Evolutionary conservation across 345 rosid species (phyloP), one percentile per base, ranked within the genome.

Genomic region (Moricandia moricandioides): DNA sequence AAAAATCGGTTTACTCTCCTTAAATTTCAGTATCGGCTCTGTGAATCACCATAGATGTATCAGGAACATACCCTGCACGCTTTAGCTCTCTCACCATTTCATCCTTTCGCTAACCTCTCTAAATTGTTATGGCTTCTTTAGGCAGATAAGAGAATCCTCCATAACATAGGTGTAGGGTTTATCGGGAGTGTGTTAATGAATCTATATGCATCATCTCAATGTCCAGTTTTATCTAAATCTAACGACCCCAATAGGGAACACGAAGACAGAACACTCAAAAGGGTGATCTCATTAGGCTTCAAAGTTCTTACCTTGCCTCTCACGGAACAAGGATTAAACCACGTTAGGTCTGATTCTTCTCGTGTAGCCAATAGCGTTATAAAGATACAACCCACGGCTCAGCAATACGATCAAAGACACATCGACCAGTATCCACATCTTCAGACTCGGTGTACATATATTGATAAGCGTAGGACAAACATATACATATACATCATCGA

Each of bases 231-330:
- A 1, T 21, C 97, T 56, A 93, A 82, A 68, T 88, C 88, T 67
- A 93, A 75, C 17, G 94, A 82, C 73, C 98, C 97, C 45, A 93
- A 81, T 70, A 89, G 69, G 54, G 96, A 86, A 79, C 97, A 93
- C 56, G 86, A 91, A 1, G 98, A 88, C 74, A 93, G 88, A 70
- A 82, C 87, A 67, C 96, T 88, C 9, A 91, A 83, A 80, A 91
- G 74, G 0, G 92, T 91, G 40, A 89, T 85, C 75, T 88, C 92
- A 65, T 87, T 83, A 16, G 92, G 96, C 86, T 61, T 80, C 69
- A 87, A 21, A 68, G 71, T 81, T 72, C 67, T 82, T 78, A 16
- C 66, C 80, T 67, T 88, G 96, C 91, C 91, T 85, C 45, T 87
- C 93, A 26, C 84, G 86, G 68, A 89, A 91, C 81, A 89, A 78